Evolutionary conservation across 2,329 filamentous ascomycete genomes (phyloP).

Genomic region (Teratosphaeria gauchensis): DNA sequence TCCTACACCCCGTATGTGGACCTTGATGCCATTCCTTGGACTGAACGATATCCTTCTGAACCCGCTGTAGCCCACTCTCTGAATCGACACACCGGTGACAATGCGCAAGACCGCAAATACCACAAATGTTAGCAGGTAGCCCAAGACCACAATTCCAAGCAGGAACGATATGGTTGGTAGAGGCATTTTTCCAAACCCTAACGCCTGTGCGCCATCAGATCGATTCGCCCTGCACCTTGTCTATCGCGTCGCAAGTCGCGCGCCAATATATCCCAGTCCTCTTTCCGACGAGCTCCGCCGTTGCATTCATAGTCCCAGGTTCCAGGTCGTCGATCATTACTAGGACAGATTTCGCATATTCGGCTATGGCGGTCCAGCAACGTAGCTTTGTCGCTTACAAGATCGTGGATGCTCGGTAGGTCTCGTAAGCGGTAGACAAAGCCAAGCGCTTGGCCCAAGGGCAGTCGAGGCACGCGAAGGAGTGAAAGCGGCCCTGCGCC

Average conservation of each 20-base stretch:
- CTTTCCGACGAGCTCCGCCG: neutral
- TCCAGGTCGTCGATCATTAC: neutral
- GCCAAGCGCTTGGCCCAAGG: neutral
- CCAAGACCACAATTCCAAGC: slow-evolving; percentile 71
- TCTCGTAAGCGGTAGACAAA: neutral
- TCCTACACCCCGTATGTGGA: slow-evolving; percentile 83
- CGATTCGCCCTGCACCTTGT: neutral
- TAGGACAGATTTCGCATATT: neutral
- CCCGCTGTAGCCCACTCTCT: slow-evolving; percentile 87
- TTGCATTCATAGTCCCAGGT: neutral
- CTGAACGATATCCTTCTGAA: slow-evolving; percentile 84
- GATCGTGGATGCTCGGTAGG: neutral
- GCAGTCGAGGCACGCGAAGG: neutral
- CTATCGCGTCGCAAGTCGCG: neutral
- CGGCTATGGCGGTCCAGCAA: neutral
- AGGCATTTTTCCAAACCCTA: slow-evolving; percentile 28
- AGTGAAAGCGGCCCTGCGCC: neutral
- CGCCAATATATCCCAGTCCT: neutral
- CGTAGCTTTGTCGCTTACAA: neutral
- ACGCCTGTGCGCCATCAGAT: slow-evolving; percentile 16
- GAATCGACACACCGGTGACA: slow-evolving; percentile 87
- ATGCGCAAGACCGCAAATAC: slow-evolving; percentile 88
- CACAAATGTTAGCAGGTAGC: slow-evolving; percentile 87
- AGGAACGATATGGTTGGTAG: slow-evolving; percentile 56
- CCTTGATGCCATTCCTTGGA: slow-evolving; percentile 74